Evolutionary conservation across 192 early-diverging fungal species (phyloP), one percentile per base, ranked within the genome.

Genomic region (Linnemannia elongata): DNA sequence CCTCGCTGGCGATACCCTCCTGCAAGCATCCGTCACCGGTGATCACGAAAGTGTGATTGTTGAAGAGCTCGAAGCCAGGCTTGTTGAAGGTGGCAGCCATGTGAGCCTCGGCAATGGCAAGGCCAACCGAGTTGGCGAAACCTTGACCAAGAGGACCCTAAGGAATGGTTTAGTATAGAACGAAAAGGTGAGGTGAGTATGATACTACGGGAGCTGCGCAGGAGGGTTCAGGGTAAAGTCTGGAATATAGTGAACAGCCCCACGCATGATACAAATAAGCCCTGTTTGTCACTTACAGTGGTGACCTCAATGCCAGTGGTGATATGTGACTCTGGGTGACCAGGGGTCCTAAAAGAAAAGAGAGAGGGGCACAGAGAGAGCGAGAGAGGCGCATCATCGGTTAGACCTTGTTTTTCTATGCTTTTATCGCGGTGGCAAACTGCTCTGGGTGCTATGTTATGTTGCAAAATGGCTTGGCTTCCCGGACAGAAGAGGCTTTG

Each of bases 11-110:
- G 55, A 99, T 96, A 93, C 98, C 98, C 90, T 99, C 98, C 90
- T 99, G 98, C 73, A 99, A 87, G 91, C 98, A 99, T 74, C 98
- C 98, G 88, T 99, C 98, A 78, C 98, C 98, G 41, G 92, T 79
- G 77, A 99, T 94, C 38, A 92, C 89, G 60, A 93, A 98, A 39
- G 96, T 96, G 79, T 94, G 88, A 93, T 98, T 98, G 89, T 96
- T 93, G 80, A 99, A 92, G 15, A 99, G 84, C 27, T 93, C 92
- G 91, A 92, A 98, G 42, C 93, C 96, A 36, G 97, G 96, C 79
- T 91, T 92, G 91, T 99, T 99, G 92, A 97, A 99, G 17, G 92
- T 95, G 49, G 98, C 97, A 44, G 95, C 96, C 76, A 96, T 82
- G 79, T 98, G 97, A 39, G 94, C 95, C 89, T 96, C 94, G 52